Evolutionary conservation across 768 basidiomycete species (phyloP), one percentile per base, ranked within the genome.

Genomic region (Flagelloscypha sp.): DNA sequence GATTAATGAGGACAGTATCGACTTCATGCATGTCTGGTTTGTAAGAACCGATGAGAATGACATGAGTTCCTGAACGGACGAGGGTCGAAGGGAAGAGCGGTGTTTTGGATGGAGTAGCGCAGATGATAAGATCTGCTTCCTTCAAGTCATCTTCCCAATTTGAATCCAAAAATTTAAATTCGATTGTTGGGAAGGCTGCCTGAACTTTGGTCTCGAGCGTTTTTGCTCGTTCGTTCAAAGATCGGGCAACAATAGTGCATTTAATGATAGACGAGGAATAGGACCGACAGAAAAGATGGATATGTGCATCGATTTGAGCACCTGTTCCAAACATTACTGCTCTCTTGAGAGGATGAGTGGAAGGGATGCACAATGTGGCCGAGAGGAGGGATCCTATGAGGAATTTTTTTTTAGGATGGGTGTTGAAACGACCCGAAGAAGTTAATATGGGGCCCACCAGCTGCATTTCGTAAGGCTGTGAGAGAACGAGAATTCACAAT

Each of bases 41-140:
- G 49, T 86, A 93, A 37, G 84, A 86, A 5, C 89, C 88, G 18
- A 88, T 73, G 2, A 92, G 60, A 37, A 87, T 74, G 22, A 93
- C 47, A 45, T 86, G 83, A 0, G 82, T 68, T 0, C 77, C 76
- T 2, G 68, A 53, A 3, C 63, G 59, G 8, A 88, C 74, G 66
- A 76, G 79, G 0, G 63, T 49, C 0, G 76, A 73, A 3, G 76
- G 72, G 53, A 93, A 87, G 3, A 93, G 68, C 1, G 89, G 79
- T 2, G 36, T 42, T 0, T 68, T 72, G 12, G 85, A 77, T 0
- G 86, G 71, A 1, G 88, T 93, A 0, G 84, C 84, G 43, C 84
- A 74, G 36, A 93, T 76, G 34, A 88, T 72, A 35, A 85, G 55
- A 12, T 46, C 27, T 1, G 41, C 37, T 11, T 47, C 38, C 5